phyloP scores from a whole-genome alignment of 306 rosid genomes.

The Cicer chorassanicum region DNA sequence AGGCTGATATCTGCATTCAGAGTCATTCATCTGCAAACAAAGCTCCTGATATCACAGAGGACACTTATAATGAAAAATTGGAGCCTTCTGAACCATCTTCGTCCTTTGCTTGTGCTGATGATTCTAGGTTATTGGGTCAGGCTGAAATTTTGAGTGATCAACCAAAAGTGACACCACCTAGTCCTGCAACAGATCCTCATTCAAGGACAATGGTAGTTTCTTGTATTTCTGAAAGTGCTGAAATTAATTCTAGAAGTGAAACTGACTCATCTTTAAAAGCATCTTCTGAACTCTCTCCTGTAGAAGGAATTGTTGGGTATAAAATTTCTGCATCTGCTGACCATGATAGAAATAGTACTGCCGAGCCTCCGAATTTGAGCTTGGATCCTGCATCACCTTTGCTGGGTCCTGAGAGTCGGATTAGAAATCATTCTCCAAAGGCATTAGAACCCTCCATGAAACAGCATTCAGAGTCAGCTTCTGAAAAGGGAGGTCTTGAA shows the following conservation, averaged over 20 bases:
- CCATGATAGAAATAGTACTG: conserved; percentile 17
- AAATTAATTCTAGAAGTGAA: conserved; percentile 38
- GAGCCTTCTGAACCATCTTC: conserved; percentile 32
- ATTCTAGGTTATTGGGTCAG: conserved; percentile 34
- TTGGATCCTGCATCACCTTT: conserved; percentile 33
- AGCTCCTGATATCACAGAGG: conserved; percentile 35
- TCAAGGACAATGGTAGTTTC: conserved; percentile 36
- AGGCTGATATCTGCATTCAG: conserved; percentile 32
- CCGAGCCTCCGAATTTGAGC: conserved; percentile 17
- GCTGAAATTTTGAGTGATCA: conserved; percentile 40
- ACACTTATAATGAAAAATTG: conserved; percentile 31
- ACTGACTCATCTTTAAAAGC: conserved; percentile 32
- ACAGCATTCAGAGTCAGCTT: conserved; percentile 33
- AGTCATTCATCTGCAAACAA: conserved; percentile 26
- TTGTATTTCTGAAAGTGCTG: conserved; percentile 41
- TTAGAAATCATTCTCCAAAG: conserved; percentile 31
- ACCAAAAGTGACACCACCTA: conserved; percentile 40
- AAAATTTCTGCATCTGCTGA: conserved; percentile 35
- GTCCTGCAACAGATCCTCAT: conserved; percentile 30
- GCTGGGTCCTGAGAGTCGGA: conserved; percentile 27
- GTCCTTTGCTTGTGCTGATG: conserved; percentile 37
- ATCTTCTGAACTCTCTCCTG: conserved; percentile 37
- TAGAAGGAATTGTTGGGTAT: conserved; percentile 34
- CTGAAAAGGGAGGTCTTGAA: conserved; percentile 39
- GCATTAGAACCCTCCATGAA: conserved; percentile 20